Base-by-base conservation (phyloP, 192 early-diverging fungal species). In the Spizellomyces sp. region DNA sequence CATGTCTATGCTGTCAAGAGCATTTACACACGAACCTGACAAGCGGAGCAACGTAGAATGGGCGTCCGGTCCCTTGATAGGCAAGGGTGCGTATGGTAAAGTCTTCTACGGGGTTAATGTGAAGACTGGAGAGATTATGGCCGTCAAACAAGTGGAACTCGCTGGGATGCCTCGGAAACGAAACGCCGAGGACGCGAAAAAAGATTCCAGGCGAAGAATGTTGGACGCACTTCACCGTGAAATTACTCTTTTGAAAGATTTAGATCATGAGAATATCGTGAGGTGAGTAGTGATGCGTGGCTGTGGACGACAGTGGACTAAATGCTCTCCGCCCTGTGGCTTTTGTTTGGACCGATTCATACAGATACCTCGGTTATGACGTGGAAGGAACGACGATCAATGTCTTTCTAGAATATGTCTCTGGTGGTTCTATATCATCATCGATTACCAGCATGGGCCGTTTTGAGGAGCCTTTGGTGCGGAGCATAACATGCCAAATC, bases 331-430 rank as follows among this genome's bases (percentile, higher is more conserved):
- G 3, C 27, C 3, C 27, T 36, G 27, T 36, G 27, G 27, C 27
- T 36, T 36, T 36, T 36, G 3, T 36, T 0, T 36, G 27, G 27
- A 36, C 27, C 3, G 27, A 36, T 36, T 36, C 27, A 36, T 36
- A 36, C 27, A 36, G 27, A 75, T 99, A 99, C 77, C 84, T 98
- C 15, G 95, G 93, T 47, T 91, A 93, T 52, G 86, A 97, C 78
- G 80, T 89, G 52, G 85, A 92, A 56, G 89, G 91, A 19, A 76
- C 79, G 22, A 82, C 84, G 59, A 83, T 98, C 66, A 95, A 92
- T 72, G 96, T 99, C 58, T 98, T 98, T 67, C 77, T 99, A 44
- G 96, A 99, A 71, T 99, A 99, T 76, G 95, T 99, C 9, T 92
- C 95, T 50, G 98, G 98, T 62, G 98, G 98, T 2, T 98, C 96